phyloP scores from a whole-genome alignment of 129 eudicot genomes.

The Sambucus nigra region DNA sequence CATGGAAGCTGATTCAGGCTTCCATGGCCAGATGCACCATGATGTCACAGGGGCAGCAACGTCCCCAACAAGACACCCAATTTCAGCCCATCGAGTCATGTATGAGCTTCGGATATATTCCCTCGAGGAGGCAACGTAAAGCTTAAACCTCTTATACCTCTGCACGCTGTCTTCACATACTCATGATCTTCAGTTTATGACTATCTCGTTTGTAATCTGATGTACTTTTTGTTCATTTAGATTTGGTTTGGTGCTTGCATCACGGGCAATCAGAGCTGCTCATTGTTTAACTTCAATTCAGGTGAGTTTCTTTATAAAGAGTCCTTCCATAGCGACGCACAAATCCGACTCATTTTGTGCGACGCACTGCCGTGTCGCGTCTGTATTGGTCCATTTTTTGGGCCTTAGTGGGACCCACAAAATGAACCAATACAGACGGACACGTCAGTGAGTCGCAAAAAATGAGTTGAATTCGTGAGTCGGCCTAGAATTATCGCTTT shows the following conservation, averaged over 20 bases:
- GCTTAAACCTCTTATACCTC: conserved; percentile 5
- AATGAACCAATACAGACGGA: no score
- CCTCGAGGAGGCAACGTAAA: conserved; percentile 90
- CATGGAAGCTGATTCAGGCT: conserved; percentile 64
- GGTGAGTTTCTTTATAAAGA: conserved; percentile 32
- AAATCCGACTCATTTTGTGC: no score
- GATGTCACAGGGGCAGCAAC: conserved; percentile 58
- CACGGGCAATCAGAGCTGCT: conserved; percentile 90
- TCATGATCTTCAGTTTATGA: not conserved
- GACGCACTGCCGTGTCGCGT: no score
- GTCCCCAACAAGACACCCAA: conserved; percentile 80
- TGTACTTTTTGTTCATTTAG: conserved; percentile 25
- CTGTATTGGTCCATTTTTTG: no score
- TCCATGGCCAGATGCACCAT: conserved; percentile 40
- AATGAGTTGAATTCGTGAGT: no score
- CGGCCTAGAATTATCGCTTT: no score
- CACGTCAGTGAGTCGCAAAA: no score
- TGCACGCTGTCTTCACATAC: not conserved
- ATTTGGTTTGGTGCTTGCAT: conserved; percentile 74
- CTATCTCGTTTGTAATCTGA: not conserved
- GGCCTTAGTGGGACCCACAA: no score
- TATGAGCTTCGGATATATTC: conserved; percentile 97
- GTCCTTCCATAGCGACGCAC: no score
- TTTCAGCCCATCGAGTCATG: conserved; percentile 74
- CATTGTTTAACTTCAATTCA: conserved; percentile 98